Conservation (phyloP, 257 asterid species). For the Ballota nigra region DNA sequence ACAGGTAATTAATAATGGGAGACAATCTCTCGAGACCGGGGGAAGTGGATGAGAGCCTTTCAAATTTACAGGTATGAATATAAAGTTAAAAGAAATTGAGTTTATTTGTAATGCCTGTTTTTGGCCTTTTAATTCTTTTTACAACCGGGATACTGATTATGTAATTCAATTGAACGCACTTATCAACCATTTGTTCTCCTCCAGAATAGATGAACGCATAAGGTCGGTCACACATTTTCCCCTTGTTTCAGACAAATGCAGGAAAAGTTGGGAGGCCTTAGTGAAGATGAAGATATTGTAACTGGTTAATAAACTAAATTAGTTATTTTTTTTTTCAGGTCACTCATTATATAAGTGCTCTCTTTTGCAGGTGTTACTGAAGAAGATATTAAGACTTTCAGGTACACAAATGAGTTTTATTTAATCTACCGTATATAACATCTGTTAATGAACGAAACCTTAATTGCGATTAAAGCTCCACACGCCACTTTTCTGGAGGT, state of each 20-base stretch:
- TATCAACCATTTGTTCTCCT: conserved; percentile 23
- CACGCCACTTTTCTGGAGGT: conserved; percentile 85
- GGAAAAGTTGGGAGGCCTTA: conserved; percentile 46
- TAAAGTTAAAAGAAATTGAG: not conserved
- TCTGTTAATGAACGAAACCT: conserved; percentile 55
- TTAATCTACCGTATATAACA: not conserved
- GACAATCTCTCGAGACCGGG: conserved; percentile 48
- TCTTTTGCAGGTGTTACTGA: conserved; percentile 63
- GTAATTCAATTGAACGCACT: not conserved
- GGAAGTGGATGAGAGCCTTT: conserved; percentile 53
- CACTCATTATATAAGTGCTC: conserved; percentile 3
- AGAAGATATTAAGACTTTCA: conserved; percentile 80
- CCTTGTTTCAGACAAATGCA: conserved; percentile 54
- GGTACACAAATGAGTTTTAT: conserved; percentile 34
- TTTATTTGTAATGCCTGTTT: not conserved
- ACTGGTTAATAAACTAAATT: not conserved
- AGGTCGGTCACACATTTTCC: conserved; percentile 36
- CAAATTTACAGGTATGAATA: conserved; percentile 60
- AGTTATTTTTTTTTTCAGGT: not conserved
- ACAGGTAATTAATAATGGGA: conserved; percentile 18
- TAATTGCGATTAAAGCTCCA: conserved; percentile 86
- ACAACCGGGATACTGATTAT: not conserved
- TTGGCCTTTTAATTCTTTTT: not conserved
- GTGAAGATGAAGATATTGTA: conserved; percentile 54
- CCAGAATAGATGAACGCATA: conserved; percentile 43